A percentile compares a stretch with the other conserved stretches of the same genome.
These are phyloP conservation scores for Penicillium sp. DNA, from an alignment of 2,329 filamentous ascomycete species.

Conservation along the genomic window DNA sequence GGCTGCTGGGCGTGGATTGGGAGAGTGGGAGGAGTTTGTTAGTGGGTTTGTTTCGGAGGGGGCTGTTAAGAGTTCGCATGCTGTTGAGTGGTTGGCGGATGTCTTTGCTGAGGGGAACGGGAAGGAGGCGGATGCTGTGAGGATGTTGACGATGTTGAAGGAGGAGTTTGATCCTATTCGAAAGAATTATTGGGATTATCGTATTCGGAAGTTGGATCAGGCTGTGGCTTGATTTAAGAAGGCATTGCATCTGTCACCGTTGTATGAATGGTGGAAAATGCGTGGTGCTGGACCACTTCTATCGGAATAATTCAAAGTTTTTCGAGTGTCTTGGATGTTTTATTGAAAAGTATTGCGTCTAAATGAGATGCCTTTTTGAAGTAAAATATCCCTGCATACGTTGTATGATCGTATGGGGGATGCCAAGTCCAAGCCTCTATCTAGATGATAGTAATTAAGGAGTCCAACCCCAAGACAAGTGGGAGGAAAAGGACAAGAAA, in stretches of 20 bases:
- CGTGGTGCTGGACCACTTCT: not conserved
- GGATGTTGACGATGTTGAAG: conserved; percentile 71
- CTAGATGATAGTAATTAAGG: not conserved
- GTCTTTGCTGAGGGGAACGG: conserved; percentile 41
- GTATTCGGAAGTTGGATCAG: conserved; percentile 48
- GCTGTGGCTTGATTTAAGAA: conserved; percentile 4
- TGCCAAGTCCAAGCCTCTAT: not conserved
- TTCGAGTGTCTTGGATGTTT: not conserved
- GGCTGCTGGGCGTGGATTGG: conserved; percentile 58
- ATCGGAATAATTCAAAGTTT: too few species aligned
- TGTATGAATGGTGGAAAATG: not conserved
- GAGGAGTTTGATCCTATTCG: conserved; percentile 89
- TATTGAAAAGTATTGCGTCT: not conserved
- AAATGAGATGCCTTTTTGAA: not conserved
- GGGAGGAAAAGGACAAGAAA: not conserved
- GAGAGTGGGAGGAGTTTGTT: conserved; percentile 55
- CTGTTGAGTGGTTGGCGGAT: conserved; percentile 53
- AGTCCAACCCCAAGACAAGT: not conserved
- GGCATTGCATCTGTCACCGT: not conserved
- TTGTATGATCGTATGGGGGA: not conserved
- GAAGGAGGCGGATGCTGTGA: conserved; percentile 59
- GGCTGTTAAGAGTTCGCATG: conserved; percentile 61
- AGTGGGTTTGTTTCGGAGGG: conserved; percentile 50
- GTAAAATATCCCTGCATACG: not conserved
- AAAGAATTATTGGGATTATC: conserved; percentile 88